These are phyloP conservation scores for Trichoderma virens DNA, from an alignment of 495 filamentous ascomycete species.

Conservation along the genomic window DNA sequence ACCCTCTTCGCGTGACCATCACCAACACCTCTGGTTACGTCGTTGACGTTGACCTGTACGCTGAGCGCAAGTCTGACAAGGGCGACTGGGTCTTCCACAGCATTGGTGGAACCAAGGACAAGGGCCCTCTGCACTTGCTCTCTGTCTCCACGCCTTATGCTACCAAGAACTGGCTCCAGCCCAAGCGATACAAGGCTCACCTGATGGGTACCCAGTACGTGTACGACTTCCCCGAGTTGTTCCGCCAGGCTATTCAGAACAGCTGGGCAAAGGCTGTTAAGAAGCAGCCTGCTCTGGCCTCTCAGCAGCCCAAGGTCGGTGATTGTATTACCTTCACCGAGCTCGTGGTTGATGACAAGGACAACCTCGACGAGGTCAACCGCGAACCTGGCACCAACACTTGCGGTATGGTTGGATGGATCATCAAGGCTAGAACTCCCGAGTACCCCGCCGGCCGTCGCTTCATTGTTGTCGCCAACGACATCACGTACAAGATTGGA, in stretches of 20 bases:
- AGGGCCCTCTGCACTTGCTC: constrained; percentile 89
- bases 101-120: constrained; percentile 89
- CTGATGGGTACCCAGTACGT: constrained; percentile 98
- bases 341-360: constrained; percentile 86
- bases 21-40: constrained; percentile 99
- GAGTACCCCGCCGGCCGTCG: constrained; percentile 89
- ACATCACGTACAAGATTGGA: constrained; percentile 98
- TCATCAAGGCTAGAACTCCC: constrained; percentile 94
- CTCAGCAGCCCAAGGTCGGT: constrained; percentile 74
- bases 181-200: constrained; percentile 98
- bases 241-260: constrained; percentile 96
- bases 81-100: constrained; percentile 96
- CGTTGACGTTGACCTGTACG: constrained; percentile 94
- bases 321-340: constrained; percentile 96
- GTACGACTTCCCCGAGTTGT: constrained; percentile 99
- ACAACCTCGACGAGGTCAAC: constrained; percentile 84
- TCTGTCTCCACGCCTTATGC: constrained; percentile 88
- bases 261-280: constrained; percentile 71
- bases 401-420: constrained; percentile 97
- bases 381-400: constrained; percentile 92
- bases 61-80: constrained; percentile 96
- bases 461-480: constrained; percentile 96
- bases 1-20: constrained; percentile 92
- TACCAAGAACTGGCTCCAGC: constrained; percentile 97
- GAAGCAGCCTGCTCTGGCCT: constrained; percentile 61